Percentiles rank a stretch among this genome's conserved stretches.
These are phyloP conservation scores for Telfairia occidentalis DNA, from an alignment of 331 rosid genomes.

Conservation along the genomic window DNA sequence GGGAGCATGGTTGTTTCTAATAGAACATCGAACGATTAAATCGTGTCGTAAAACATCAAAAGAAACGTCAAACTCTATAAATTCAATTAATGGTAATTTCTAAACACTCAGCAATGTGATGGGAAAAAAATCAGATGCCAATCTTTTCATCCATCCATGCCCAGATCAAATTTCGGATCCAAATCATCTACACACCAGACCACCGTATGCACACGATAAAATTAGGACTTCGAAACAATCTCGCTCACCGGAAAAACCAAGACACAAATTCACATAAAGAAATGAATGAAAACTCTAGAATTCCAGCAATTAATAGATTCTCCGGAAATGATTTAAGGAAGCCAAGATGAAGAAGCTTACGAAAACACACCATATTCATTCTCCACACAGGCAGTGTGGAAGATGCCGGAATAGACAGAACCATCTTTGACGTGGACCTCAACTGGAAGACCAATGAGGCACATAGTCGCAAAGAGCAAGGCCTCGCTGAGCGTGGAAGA, in stretches of 20 bases:
- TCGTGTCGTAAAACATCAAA: neutral
- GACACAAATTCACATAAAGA: neutral
- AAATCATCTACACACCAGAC: neutral
- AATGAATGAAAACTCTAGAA: neutral
- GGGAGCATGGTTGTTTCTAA: neutral
- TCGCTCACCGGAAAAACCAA: neutral
- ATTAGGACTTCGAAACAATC: neutral
- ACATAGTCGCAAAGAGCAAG: constrained; percentile 60
- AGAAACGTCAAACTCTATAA: neutral
- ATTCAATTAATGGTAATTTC: neutral
- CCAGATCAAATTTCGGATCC: constrained; percentile 5
- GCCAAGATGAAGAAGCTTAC: neutral
- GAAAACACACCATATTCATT: constrained; percentile 39
- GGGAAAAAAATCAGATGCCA: neutral
- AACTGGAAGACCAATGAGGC: constrained; percentile 67
- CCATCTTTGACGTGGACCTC: constrained; percentile 77
- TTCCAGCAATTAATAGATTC: neutral
- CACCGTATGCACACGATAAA: neutral
- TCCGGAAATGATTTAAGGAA: neutral
- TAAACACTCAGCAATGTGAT: neutral
- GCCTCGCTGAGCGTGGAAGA: constrained; percentile 39
- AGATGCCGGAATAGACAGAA: constrained; percentile 78
- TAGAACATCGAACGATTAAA: neutral
- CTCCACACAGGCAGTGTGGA: constrained; percentile 61
- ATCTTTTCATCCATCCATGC: neutral